A percentile compares a stretch with the other conserved stretches of the same genome.
Evolutionary conservation across 2,329 filamentous ascomycete species (phyloP).

Genomic region (Trichoderma lentiforme): DNA sequence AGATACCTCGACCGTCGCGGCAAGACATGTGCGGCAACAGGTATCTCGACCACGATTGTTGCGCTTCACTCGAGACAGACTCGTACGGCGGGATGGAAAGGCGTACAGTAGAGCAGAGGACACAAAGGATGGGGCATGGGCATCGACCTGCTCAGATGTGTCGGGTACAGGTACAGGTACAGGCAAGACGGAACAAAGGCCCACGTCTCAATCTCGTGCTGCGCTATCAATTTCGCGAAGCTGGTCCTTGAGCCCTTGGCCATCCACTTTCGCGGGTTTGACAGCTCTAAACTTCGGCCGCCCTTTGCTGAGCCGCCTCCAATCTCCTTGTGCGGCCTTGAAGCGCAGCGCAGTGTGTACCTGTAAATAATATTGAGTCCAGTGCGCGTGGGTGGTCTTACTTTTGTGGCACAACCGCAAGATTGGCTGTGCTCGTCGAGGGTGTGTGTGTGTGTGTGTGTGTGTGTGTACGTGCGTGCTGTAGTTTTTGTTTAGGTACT

Average conservation of each 20-base stretch:
- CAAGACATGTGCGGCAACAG: neutral
- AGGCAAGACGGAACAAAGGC: neutral
- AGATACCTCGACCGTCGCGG: slow-evolving; percentile 14
- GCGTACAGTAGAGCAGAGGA: neutral
- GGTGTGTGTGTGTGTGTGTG: neutral
- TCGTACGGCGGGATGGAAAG: neutral
- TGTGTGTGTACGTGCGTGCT: neutral
- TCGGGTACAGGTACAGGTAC: neutral
- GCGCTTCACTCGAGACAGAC: neutral
- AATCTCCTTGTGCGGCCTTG: neutral
- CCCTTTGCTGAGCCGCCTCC: neutral
- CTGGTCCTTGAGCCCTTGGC: slow-evolving; percentile 17
- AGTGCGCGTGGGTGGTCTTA: neutral
- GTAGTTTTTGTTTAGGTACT: neutral
- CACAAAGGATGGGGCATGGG: neutral
- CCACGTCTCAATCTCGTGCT: slow-evolving; percentile 21
- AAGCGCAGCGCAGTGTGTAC: neutral
- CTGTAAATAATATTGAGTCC: neutral
- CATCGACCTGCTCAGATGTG: neutral
- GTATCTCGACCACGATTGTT: neutral
- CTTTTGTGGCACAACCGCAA: neutral
- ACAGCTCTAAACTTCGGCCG: neutral
- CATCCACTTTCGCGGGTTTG: neutral
- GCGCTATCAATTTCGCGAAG: slow-evolving; percentile 26
- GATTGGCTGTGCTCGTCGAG: neutral